A percentile compares a stretch with the other conserved stretches of the same genome.
These are phyloP conservation scores for Fomitopsis schrenkii DNA, from an alignment of 1,284 basidiomycete species.

Conservation along the genomic window DNA sequence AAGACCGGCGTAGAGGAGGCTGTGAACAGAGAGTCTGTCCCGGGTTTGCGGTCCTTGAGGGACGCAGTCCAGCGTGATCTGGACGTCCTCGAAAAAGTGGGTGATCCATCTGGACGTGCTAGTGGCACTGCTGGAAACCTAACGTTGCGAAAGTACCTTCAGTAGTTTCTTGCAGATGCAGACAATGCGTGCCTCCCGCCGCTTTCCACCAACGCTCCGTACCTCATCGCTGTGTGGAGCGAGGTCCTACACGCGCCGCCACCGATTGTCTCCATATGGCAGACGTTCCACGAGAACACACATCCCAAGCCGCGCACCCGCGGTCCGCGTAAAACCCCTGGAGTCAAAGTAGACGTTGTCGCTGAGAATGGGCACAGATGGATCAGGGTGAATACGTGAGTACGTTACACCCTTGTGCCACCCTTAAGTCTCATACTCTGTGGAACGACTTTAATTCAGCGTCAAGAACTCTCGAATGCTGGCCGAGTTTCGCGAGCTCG, in stretches of 20 bases:
- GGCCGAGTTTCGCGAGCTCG: slow-evolving; percentile 76
- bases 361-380: slow-evolving; percentile 68
- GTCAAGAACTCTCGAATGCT: slow-evolving; percentile 73
- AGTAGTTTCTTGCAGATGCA: slow-evolving; percentile 62
- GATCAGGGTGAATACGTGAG: slow-evolving; percentile 85
- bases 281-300: slow-evolving; percentile 35
- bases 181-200: slow-evolving; percentile 38
- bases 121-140: neutral
- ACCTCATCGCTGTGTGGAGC: slow-evolving; percentile 75
- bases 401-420: slow-evolving; percentile 13
- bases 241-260: slow-evolving; percentile 57
- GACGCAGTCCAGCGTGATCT: slow-evolving; percentile 42
- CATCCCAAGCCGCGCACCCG: slow-evolving; percentile 14
- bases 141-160: slow-evolving; percentile 11
- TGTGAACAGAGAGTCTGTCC: slow-evolving; percentile 39
- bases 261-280: slow-evolving; percentile 58
- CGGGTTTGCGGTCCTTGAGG: slow-evolving; percentile 49
- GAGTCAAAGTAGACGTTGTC: slow-evolving; percentile 77
- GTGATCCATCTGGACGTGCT: neutral
- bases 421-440: too few species aligned
- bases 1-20: slow-evolving; percentile 31
- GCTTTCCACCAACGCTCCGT: slow-evolving; percentile 71
- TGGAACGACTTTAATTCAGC: slow-evolving; percentile 32
- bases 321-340: slow-evolving; percentile 31
- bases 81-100: slow-evolving; percentile 53